Conservation (phyloP, 164 flowering plant species). For the Malania oleifera region DNA sequence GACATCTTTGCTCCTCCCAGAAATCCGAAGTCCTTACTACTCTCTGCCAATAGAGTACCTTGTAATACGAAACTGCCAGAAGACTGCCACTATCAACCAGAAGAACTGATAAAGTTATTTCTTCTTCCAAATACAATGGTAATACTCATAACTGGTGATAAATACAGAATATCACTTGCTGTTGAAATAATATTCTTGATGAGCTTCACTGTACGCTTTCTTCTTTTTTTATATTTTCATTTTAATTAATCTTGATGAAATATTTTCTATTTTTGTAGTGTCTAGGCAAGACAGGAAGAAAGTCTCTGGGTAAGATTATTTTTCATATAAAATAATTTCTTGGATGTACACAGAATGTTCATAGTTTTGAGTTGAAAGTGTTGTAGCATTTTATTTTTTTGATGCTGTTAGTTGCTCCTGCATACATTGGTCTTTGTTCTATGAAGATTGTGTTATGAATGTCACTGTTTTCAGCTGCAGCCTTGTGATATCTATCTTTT, state of each 20-base stretch:
- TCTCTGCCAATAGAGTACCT: conserved; percentile 61
- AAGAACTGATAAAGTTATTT: conserved; percentile 90
- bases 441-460: no score
- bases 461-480: no score
- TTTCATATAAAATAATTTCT: no score
- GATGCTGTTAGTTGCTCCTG: no score
- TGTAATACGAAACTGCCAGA: conserved; percentile 75
- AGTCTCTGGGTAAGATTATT: conserved; percentile 35
- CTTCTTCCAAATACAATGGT: conserved; percentile 83
- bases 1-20: conserved; percentile 81
- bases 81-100: conserved; percentile 97
- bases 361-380: no score
- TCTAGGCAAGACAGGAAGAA: conserved; percentile 60
- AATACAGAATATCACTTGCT: no score
- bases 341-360: no score
- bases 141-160: no score
- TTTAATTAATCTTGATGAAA: conserved; percentile 7
- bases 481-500: no score
- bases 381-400: no score
- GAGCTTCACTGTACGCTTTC: neutral
- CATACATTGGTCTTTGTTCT: no score
- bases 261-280: conserved; percentile 47
- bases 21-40: conserved; percentile 63
- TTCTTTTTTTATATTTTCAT: neutral
- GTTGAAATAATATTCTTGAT: no score